Conservation (phyloP, 495 filamentous ascomycete species). For the Penicillium chermesinum region DNA sequence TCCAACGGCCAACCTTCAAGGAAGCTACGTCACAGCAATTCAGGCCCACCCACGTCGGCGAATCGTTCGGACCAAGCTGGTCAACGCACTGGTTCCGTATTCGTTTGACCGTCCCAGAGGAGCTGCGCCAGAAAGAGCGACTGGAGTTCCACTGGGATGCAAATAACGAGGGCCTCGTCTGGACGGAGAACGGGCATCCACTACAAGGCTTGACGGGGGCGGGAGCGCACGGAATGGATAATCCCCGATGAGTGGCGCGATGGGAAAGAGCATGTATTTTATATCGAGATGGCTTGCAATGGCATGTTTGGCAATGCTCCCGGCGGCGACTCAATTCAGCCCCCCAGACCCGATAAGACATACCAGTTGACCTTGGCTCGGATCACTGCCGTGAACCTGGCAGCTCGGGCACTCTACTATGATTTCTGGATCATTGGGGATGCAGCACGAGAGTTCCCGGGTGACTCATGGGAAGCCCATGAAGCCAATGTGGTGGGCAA, state of each 20-base stretch:
- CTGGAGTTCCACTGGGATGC: constrained; percentile 95
- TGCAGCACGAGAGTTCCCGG: constrained; percentile 73
- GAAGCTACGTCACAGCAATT: constrained; percentile 82
- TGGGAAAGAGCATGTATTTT: constrained; percentile 81
- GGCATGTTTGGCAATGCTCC: constrained; percentile 94
- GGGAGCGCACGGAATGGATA: constrained; percentile 89
- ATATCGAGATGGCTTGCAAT: constrained; percentile 98
- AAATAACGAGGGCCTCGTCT: constrained; percentile 86
- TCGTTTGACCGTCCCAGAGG: constrained; percentile 65
- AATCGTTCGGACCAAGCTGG: constrained; percentile 89
- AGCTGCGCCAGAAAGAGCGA: constrained; percentile 65
- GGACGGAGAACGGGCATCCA: constrained; percentile 80
- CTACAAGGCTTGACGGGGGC: constrained; percentile 92
- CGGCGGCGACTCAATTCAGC: constrained; percentile 82
- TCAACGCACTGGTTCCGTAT: constrained; percentile 98
- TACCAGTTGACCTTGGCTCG: constrained; percentile 74
- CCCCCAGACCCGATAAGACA: constrained; percentile 74
- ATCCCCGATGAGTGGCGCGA: constrained; percentile 74
- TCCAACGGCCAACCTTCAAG: constrained; percentile 78
- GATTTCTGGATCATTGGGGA: constrained; percentile 96
- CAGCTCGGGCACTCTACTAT: constrained; percentile 75
- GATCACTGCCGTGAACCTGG: constrained; percentile 81
- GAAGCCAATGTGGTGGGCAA: constrained; percentile 77
- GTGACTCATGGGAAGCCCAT: constrained; percentile 80
- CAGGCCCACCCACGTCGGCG: constrained; percentile 65